These are phyloP conservation scores for cucumber (Cucumis sativus) DNA, from an alignment of 306 rosid species.

Conservation along the genomic window DNA sequence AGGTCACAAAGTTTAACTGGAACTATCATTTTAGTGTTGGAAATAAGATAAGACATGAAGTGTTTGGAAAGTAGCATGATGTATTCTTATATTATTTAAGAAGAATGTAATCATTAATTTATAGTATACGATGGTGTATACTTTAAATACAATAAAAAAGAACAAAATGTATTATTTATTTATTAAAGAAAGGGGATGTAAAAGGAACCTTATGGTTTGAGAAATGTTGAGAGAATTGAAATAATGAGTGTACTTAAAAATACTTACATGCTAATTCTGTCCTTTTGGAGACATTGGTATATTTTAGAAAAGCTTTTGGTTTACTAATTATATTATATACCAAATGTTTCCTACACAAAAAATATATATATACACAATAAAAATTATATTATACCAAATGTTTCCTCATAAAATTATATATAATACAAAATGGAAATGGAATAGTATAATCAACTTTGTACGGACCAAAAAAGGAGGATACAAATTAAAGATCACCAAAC, in stretches of 20 bases:
- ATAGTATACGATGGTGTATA: too few relatives aligned
- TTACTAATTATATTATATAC: neutral
- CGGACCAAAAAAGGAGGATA: slow-evolving; percentile 6
- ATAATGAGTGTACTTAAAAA: slow-evolving; percentile 4
- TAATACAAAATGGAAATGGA: neutral
- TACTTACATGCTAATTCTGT: neutral
- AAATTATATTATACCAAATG: neutral
- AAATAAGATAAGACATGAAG: too few relatives aligned
- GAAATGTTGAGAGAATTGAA: neutral
- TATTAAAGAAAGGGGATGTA: too few relatives aligned
- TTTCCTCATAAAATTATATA: too few relatives aligned
- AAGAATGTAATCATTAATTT: too few relatives aligned
- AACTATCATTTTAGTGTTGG: too few relatives aligned
- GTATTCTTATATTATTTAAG: too few relatives aligned
- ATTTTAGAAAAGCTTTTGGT: neutral
- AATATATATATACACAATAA: too few relatives aligned
- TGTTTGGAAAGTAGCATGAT: too few relatives aligned
- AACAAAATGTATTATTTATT: neutral
- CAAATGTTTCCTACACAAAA: neutral
- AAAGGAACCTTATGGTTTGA: neutral
- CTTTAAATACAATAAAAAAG: neutral
- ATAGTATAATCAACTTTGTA: slow-evolving; percentile 6
- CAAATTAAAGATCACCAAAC: slow-evolving; percentile 1
- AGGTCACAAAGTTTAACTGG: too few relatives aligned
- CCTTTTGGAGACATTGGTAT: neutral